Evolutionary conservation across 2,329 filamentous ascomycete species (phyloP).

Genomic region (Scedosporium boydii): DNA sequence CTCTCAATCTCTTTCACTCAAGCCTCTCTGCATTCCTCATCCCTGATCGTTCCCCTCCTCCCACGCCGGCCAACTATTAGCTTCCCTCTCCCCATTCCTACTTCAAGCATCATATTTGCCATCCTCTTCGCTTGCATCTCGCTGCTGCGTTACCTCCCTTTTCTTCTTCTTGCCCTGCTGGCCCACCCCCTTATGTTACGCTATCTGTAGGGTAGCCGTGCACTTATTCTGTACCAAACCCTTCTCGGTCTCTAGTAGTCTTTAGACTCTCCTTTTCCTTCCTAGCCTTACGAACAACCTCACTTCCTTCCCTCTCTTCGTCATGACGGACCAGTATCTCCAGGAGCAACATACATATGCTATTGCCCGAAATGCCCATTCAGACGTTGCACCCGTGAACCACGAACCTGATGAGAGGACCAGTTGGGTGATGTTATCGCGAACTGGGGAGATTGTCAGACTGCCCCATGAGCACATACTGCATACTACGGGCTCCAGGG

Average conservation of each 20-base stretch:
- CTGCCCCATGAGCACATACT: constrained; percentile 76
- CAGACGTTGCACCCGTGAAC: constrained; percentile 11
- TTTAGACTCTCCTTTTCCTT: neutral
- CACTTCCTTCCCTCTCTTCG: constrained; percentile 5
- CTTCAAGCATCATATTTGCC: constrained; percentile 8
- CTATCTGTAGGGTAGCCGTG: constrained; percentile 1
- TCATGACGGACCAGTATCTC: constrained; percentile 32
- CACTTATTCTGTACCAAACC: neutral
- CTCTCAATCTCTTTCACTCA: constrained; percentile 10
- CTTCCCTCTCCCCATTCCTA: constrained; percentile 8
- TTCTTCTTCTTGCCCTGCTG: neutral
- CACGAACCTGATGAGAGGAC: constrained; percentile 42
- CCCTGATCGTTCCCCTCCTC: constrained; percentile 9
- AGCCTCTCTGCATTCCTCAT: constrained; percentile 7
- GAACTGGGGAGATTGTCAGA: constrained; percentile 65
- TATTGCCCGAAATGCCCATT: constrained; percentile 27
- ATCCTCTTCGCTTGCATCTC: constrained; percentile 10
- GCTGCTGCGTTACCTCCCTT: constrained; percentile 4
- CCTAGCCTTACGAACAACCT: neutral
- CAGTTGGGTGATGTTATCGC: constrained; percentile 87
- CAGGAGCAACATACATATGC: constrained; percentile 34
- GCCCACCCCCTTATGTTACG: neutral
- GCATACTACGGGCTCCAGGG: constrained; percentile 70
- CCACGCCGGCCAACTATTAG: neutral
- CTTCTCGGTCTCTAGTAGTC: neutral